Evolutionary conservation across 1,284 basidiomycete species (phyloP), one percentile per base, ranked within the genome.

Genomic region (Inonotus obliquus): DNA sequence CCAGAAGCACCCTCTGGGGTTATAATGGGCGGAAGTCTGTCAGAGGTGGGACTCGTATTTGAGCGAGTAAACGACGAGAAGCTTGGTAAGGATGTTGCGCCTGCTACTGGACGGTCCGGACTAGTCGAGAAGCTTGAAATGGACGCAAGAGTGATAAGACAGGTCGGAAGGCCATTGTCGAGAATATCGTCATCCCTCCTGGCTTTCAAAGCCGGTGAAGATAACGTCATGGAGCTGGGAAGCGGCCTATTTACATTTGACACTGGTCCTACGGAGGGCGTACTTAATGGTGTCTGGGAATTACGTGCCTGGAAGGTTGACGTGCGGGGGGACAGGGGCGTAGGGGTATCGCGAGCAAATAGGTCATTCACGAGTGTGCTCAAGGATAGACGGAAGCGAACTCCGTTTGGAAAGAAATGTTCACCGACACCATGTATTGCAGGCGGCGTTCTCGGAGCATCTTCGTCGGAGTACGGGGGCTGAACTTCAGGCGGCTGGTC

Each of bases 351-450:
- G 21, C 89, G 80, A 23, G 88, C 85, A 67, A 92, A 91, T 6
- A 92, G 74, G 68, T 92, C 89, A 65, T 92, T 91, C 67, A 91
- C 79, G 52, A 91, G 81, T 0, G 86, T 86, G 1, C 82, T 82
- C 38, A 92, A 75, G 0, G 86, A 84, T 6, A 92, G 78, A 37
- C 89, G 79, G 48, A 92, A 77, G 7, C 90, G 81, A 38, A 92
- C 88, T n/a, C 89, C 89, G 66, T 92, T 91, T 0, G 90, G 90
- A 1, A 92, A 76, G 0, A 76, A 83, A 67, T 89, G 86, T 23
- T 68, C 62, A 47, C 57, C 53, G 35, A 48, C 38, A 45, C 67
- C 69, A 62, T 83, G 82, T 21, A 83, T 82, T 2, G 79, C 80
- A 6, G 84, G 82, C 55, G 79, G 79, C 6, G 78, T 76, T 44